Evolutionary conservation across 2,329 filamentous ascomycete genomes (phyloP).

Genomic region (Rachicladosporium sp.): DNA sequence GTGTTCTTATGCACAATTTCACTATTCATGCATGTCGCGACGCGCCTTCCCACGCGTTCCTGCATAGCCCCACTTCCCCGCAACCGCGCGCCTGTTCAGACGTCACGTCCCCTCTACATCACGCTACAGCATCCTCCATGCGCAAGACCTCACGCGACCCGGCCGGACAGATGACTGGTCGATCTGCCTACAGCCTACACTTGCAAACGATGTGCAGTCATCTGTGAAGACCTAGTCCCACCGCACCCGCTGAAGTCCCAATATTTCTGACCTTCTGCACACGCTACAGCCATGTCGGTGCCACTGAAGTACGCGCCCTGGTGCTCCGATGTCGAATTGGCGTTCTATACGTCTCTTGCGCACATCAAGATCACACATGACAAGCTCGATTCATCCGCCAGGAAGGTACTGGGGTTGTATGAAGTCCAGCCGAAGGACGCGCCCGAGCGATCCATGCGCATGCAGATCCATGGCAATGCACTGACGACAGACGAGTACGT

Average conservation of each 20-base stretch:
- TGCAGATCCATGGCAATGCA: constrained; percentile 82
- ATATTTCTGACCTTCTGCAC: not conserved
- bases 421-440: constrained; percentile 63
- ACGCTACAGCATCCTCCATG: too few relatives aligned
- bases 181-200: too few relatives aligned
- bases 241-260: not conserved
- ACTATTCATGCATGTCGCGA: too few relatives aligned
- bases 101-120: too few relatives aligned
- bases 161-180: too few relatives aligned
- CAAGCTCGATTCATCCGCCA: constrained; percentile 87
- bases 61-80: too few relatives aligned
- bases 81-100: too few relatives aligned
- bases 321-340: constrained; percentile 84
- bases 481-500: constrained; percentile 72
- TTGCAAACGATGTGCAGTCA: too few relatives aligned
- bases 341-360: constrained; percentile 89
- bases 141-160: too few relatives aligned
- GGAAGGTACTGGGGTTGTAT: constrained; percentile 76
- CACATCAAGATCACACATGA: constrained; percentile 92
- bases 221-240: not conserved
- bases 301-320: constrained; percentile 72
- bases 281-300: constrained; percentile 1
- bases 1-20: too few relatives aligned
- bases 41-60: too few relatives aligned
- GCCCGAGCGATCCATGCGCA: constrained; percentile 66